phyloP scores from a whole-genome alignment of 768 basidiomycete genomes.

The Rhizopogon roseolus region DNA sequence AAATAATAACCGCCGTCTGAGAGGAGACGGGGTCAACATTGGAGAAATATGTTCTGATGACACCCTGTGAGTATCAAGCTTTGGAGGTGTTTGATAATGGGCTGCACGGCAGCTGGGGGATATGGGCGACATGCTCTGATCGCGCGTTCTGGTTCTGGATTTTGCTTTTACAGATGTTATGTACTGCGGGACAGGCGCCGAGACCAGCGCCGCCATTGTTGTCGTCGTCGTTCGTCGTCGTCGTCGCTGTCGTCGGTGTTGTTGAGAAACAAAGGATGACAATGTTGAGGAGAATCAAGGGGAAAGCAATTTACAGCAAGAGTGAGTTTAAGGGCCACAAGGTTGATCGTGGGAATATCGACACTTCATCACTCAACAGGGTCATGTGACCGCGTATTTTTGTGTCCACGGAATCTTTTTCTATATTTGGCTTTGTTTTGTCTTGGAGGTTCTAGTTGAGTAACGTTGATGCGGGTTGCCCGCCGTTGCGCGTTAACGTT shows the following conservation, averaged over 20 bases:
- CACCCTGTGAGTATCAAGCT: slow-evolving; percentile 15
- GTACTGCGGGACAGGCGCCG: slow-evolving; percentile 31
- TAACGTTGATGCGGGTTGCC: no score
- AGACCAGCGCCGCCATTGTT: slow-evolving; percentile 20
- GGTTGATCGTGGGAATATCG: slow-evolving; percentile 22
- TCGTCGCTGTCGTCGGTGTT: slow-evolving; percentile 18
- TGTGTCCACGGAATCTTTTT: slow-evolving; percentile 18
- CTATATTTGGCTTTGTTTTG: neutral
- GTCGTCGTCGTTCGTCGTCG: slow-evolving; percentile 13
- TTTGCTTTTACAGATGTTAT: slow-evolving; percentile 25
- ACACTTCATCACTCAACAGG: slow-evolving; percentile 21
- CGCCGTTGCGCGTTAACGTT: neutral
- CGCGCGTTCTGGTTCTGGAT: slow-evolving; percentile 14
- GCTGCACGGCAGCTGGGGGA: slow-evolving; percentile 28
- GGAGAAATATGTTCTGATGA: slow-evolving; percentile 44
- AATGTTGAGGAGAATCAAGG: neutral
- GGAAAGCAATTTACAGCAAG: slow-evolving; percentile 5
- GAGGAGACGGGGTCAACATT: slow-evolving; percentile 63
- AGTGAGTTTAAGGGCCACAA: slow-evolving; percentile 24
- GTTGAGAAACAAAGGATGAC: slow-evolving; percentile 12
- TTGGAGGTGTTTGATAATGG: slow-evolving; percentile 30
- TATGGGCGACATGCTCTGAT: slow-evolving; percentile 26
- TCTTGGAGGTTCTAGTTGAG: neutral
- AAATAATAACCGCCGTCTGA: slow-evolving; percentile 41
- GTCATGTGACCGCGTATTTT: slow-evolving; percentile 25